phyloP scores from a whole-genome alignment of 768 basidiomycete species.

The Leccinum longicurvipes region DNA sequence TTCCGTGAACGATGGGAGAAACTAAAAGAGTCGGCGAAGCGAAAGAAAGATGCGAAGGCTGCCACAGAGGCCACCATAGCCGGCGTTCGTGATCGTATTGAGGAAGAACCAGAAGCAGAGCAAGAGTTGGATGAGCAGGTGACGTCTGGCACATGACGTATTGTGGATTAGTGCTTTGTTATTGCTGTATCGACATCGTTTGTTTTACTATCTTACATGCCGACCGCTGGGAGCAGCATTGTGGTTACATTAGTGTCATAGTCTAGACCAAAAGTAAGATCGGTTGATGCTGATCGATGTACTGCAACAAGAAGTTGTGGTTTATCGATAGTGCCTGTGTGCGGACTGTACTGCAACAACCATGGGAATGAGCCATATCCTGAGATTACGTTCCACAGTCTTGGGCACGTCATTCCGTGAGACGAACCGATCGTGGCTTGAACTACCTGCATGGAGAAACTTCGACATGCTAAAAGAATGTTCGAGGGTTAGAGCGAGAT shows the following conservation, averaged over 20 bases:
- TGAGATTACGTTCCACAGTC: constrained; percentile 4
- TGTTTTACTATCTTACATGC: constrained; percentile 16
- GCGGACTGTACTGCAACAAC: not conserved
- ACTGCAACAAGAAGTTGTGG: not conserved
- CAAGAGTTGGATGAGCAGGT: constrained; percentile 44
- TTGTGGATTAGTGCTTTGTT: not conserved
- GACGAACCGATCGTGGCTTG: not conserved
- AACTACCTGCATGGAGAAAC: not conserved
- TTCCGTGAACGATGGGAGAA: constrained; percentile 89
- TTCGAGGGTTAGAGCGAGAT: not conserved
- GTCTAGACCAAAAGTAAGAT: not conserved
- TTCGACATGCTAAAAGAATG: not conserved
- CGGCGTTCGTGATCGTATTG: constrained; percentile 62
- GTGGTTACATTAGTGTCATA: not conserved
- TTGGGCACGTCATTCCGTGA: not conserved
- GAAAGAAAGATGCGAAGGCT: constrained; percentile 73
- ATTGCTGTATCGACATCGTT: constrained; percentile 10
- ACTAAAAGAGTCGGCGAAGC: constrained; percentile 82
- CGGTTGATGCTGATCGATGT: not conserved
- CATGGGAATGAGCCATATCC: too few relatives aligned
- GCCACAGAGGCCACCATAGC: constrained; percentile 44
- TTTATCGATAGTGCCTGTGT: not conserved
- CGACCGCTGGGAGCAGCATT: too few relatives aligned
- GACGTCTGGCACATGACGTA: not conserved
- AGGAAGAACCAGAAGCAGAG: constrained; percentile 64